Conservation (phyloP, 2,329 filamentous ascomycete species). For the Beauveria medogensis region DNA sequence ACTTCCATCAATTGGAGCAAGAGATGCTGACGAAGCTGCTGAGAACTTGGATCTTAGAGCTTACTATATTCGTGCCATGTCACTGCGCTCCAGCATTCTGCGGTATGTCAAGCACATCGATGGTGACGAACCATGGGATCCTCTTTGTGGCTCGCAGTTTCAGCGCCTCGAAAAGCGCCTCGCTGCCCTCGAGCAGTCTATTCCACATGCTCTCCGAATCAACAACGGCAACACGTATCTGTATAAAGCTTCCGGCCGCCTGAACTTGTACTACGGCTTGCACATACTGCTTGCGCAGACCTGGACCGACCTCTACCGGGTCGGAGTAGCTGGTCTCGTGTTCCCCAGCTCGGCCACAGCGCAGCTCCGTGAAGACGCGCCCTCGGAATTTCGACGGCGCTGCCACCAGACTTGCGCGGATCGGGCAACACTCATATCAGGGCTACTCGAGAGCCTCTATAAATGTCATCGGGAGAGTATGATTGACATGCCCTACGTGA, state of each 20-base stretch:
- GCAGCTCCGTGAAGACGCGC: constrained; percentile 4
- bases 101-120: constrained; percentile 8
- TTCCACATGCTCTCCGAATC: not conserved
- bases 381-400: not conserved
- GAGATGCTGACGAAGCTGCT: not conserved
- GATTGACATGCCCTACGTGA: constrained; percentile 7
- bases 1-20: not conserved
- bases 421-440: not conserved
- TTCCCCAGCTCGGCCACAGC: constrained; percentile 4
- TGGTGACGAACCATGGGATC: constrained; percentile 8
- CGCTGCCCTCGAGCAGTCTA: not conserved
- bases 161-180: constrained; percentile 2
- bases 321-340: constrained; percentile 6
- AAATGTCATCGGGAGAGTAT: constrained; percentile 8
- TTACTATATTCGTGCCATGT: constrained; percentile 4
- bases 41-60: not conserved
- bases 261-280: constrained; percentile 8
- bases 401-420: constrained; percentile 5
- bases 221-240: constrained; percentile 6
- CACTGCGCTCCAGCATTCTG: constrained; percentile 3
- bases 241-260: constrained; percentile 3
- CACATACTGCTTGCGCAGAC: constrained; percentile 10
- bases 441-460: constrained; percentile 1
- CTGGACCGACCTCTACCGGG: constrained; percentile 9
- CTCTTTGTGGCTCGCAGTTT: constrained; percentile 2